These are phyloP conservation scores for Xylaria arbuscula DNA, from an alignment of 2,329 filamentous ascomycete species.

Conservation along the genomic window DNA sequence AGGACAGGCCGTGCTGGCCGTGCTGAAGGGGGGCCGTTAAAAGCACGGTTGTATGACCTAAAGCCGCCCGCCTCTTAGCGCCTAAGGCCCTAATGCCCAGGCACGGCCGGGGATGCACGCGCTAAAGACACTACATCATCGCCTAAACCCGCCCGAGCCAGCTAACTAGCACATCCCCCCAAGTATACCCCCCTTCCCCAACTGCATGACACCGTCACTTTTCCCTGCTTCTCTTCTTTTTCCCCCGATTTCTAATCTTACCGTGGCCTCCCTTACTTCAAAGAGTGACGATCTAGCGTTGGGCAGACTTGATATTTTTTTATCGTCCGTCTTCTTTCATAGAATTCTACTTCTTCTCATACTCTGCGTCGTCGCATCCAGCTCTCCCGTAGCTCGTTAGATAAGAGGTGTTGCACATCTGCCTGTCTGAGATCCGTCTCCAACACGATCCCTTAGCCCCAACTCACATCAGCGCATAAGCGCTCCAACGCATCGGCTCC, in stretches of 20 bases:
- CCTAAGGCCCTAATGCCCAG: constrained; percentile 21
- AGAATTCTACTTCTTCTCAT: constrained; percentile 21
- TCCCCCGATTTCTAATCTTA: constrained; percentile 27
- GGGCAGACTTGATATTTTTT: constrained; percentile 15
- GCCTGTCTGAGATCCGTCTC: neutral
- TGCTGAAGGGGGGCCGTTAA: constrained; percentile 15
- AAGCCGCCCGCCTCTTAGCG: constrained; percentile 9
- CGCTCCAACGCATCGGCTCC: neutral
- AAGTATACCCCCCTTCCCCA: constrained; percentile 33
- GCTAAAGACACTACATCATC: constrained; percentile 39
- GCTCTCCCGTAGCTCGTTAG: constrained; percentile 18
- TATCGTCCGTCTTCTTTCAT: constrained; percentile 13
- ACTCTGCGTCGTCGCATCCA: constrained; percentile 8
- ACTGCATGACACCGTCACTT: constrained; percentile 33
- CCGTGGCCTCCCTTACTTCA: constrained; percentile 9
- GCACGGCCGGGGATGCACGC: constrained; percentile 8
- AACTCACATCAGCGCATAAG: constrained; percentile 3
- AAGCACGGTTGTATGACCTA: constrained; percentile 36
- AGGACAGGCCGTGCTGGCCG: constrained; percentile 2
- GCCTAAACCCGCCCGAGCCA: constrained; percentile 24
- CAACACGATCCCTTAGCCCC: constrained; percentile 4
- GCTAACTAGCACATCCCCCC: constrained; percentile 10
- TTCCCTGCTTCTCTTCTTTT: constrained; percentile 34
- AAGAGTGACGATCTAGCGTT: constrained; percentile 25
- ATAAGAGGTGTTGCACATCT: neutral